Evolutionary conservation across 1,284 basidiomycete species (phyloP).

Genomic region (Porodaedalea pini): DNA sequence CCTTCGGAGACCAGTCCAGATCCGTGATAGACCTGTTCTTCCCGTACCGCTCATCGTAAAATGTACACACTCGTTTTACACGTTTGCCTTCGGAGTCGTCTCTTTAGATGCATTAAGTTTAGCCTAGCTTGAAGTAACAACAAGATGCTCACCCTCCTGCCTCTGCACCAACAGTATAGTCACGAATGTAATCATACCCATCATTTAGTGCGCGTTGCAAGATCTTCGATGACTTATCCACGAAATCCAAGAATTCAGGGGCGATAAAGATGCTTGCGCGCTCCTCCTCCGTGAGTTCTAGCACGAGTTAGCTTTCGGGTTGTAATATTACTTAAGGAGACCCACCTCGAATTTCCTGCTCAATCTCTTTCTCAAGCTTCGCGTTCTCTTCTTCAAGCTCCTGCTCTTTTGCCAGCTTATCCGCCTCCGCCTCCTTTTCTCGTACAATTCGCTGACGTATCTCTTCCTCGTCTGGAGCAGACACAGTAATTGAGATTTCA

Average conservation of each 20-base stretch:
- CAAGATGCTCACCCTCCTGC: constrained; percentile 55
- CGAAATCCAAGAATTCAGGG: constrained; percentile 89
- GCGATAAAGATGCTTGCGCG: constrained; percentile 75
- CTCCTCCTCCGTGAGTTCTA: constrained; percentile 85
- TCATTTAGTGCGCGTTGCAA: constrained; percentile 95
- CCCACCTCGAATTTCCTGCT: constrained; percentile 74
- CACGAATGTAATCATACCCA: constrained; percentile 93
- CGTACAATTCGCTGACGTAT: constrained; percentile 65
- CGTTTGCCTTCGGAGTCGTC: constrained; percentile 87
- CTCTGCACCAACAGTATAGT: constrained; percentile 86
- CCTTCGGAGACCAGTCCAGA: constrained; percentile 96
- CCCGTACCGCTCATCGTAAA: constrained; percentile 84
- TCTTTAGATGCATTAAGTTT: constrained; percentile 38
- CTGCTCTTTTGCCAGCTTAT: constrained; percentile 66
- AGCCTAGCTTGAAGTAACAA: neutral
- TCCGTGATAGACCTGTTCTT: constrained; percentile 93
- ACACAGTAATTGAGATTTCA: constrained; percentile 48
- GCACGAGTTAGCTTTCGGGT: neutral
- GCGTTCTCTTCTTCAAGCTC: constrained; percentile 80
- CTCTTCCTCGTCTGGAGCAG: constrained; percentile 63
- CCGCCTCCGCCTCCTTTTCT: constrained; percentile 64
- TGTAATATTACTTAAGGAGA: neutral
- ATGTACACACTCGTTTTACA: constrained; percentile 85
- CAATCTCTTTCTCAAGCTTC: constrained; percentile 75
- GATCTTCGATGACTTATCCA: constrained; percentile 93